Conservation (phyloP, 2,329 filamentous ascomycete genomes). For the Cladorrhinum sp. region DNA sequence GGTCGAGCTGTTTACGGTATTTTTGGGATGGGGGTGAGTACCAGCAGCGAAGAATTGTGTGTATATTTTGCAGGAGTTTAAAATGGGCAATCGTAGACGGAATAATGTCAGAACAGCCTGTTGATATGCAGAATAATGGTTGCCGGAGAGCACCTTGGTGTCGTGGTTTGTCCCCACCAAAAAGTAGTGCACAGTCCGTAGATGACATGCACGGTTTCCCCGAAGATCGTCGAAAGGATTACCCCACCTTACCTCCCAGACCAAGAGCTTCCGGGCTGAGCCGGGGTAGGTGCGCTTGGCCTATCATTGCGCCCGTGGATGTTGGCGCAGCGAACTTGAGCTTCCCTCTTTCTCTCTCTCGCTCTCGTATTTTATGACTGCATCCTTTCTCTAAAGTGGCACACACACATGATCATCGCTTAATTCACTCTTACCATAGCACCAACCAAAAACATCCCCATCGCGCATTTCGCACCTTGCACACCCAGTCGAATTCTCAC, state of each 20-base stretch:
- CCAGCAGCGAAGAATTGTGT: neutral
- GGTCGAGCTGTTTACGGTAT: neutral
- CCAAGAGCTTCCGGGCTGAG: no score
- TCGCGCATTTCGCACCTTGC: neutral
- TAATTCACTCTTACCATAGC: no score
- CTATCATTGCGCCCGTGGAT: no score
- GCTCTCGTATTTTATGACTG: neutral
- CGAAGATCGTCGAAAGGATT: slow-evolving; percentile 1
- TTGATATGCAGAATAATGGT: neutral
- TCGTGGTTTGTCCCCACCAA: neutral
- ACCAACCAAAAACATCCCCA: neutral
- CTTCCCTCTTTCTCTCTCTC: neutral
- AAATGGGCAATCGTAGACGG: no score
- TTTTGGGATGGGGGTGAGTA: slow-evolving; percentile 14
- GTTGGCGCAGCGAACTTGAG: neutral
- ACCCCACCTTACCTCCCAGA: slow-evolving; percentile 12
- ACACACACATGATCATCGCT: neutral
- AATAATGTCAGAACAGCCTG: no score
- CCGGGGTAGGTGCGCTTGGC: no score
- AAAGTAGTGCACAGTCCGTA: neutral
- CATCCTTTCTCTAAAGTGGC: neutral
- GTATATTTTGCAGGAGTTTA: neutral
- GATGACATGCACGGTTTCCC: neutral
- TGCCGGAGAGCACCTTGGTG: neutral
- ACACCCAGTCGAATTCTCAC: neutral